A percentile compares a stretch with the other conserved stretches of the same genome.
These are phyloP conservation scores for Chondrostereum purpureum DNA, from an alignment of 1,284 basidiomycete genomes.

Conservation along the genomic window DNA sequence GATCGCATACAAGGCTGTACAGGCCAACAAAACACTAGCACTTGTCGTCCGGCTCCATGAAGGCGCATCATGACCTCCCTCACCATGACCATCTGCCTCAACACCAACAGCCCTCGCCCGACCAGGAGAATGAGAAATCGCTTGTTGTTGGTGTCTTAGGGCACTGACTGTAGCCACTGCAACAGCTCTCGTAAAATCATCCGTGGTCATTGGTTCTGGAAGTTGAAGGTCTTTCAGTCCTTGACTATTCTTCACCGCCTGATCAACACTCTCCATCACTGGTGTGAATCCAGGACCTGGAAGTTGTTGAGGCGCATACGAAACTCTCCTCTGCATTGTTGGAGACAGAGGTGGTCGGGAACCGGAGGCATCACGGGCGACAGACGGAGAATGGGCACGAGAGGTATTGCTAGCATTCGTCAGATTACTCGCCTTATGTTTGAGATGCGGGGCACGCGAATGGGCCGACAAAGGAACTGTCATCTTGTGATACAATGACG, in stretches of 20 bases:
- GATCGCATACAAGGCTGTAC: conserved; percentile 90
- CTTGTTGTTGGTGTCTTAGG: conserved; percentile 65
- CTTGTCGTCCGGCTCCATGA: conserved; percentile 88
- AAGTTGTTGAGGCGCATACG: conserved; percentile 43
- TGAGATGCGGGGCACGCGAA: conserved; percentile 13
- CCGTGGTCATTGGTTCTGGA: conserved; percentile 66
- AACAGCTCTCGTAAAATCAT: conserved; percentile 87
- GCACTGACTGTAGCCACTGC: conserved; percentile 88
- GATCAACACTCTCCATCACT: conserved; percentile 71
- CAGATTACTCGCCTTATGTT: conserved; percentile 40
- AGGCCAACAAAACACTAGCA: conserved; percentile 81
- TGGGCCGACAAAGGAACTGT: conserved; percentile 23
- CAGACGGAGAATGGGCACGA: conserved; percentile 31
- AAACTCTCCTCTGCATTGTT: conserved; percentile 40
- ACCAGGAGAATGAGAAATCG: conserved; percentile 41
- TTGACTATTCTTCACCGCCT: conserved; percentile 56
- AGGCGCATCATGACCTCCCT: conserved; percentile 91
- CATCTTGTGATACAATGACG: conserved; percentile 71
- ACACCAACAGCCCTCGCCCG: conserved; percentile 28
- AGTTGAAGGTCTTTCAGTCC: conserved; percentile 41
- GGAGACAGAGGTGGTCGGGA: conserved; percentile 28
- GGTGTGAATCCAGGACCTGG: conserved; percentile 44
- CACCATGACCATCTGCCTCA: conserved; percentile 40
- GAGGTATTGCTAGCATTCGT: conserved; percentile 27
- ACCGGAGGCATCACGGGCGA: conserved; percentile 24